A percentile compares a stretch with the other conserved stretches of the same genome.
Conservation (phyloP, 2,329 filamentous ascomycete species). For the Aspergillus unguis region DNA sequence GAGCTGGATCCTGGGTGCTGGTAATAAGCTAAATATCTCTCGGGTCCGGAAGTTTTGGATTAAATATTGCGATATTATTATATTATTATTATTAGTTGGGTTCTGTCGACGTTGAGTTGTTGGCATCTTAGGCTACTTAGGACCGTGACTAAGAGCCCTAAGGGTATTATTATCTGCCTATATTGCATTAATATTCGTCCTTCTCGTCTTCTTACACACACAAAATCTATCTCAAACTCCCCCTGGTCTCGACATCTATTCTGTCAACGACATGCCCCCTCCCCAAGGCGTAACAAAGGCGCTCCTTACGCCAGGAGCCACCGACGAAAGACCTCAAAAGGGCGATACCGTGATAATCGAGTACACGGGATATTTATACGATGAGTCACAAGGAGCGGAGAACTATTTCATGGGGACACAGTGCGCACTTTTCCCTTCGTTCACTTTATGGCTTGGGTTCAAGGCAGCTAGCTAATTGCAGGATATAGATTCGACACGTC, state of each 20-base stretch:
- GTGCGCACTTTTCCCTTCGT: slow-evolving; percentile 51
- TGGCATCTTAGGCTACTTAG: too few relatives aligned
- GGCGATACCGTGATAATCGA: slow-evolving; percentile 80
- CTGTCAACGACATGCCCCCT: background rate
- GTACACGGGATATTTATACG: slow-evolving; percentile 86
- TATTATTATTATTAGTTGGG: background rate
- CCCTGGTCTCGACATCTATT: background rate
- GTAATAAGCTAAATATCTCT: background rate
- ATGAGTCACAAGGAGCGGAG: slow-evolving; percentile 53
- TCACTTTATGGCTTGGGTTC: background rate
- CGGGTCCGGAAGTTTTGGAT: background rate
- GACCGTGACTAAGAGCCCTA: too few relatives aligned
- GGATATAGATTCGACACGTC: slow-evolving; percentile 77
- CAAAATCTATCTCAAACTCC: background rate
- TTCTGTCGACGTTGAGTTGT: too few relatives aligned
- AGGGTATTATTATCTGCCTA: too few relatives aligned
- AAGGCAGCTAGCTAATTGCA: background rate
- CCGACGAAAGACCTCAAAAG: slow-evolving; percentile 55
- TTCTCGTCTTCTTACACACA: background rate
- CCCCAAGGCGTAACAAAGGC: slow-evolving; percentile 70
- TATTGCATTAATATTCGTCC: too few relatives aligned
- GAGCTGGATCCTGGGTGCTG: background rate
- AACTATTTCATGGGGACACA: slow-evolving; percentile 60
- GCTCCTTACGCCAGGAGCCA: slow-evolving; percentile 59
- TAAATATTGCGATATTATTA: background rate